Percentiles rank a stretch among this genome's conserved stretches.
phyloP scores from a whole-genome alignment of 1,284 basidiomycete genomes.

The Fomitopsis pinicola region DNA sequence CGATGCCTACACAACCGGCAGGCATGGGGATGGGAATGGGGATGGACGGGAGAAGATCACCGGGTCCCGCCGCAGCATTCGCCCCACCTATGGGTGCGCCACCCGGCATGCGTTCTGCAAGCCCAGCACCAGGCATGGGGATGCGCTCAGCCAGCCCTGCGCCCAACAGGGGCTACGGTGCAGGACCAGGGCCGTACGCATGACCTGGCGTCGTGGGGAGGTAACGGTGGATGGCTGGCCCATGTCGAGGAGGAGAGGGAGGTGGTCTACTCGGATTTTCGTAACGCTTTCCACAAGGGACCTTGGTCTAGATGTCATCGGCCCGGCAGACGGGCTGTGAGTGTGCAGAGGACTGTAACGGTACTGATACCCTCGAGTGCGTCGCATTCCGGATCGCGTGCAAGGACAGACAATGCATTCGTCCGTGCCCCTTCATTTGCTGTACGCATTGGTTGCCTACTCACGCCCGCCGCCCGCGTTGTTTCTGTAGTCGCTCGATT shows the following conservation, averaged over 20 bases:
- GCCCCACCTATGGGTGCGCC: conserved; percentile 19
- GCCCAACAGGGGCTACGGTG: conserved; percentile 33
- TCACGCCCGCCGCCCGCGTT: not conserved
- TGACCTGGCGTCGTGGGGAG: not conserved
- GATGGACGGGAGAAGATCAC: conserved; percentile 17
- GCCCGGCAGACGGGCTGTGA: not conserved
- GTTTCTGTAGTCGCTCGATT: not conserved
- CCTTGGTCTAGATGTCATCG: not conserved
- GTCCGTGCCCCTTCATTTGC: conserved; percentile 3
- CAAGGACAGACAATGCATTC: conserved; percentile 2
- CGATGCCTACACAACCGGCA: conserved; percentile 17
- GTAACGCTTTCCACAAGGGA: not conserved
- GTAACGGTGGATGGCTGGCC: conserved; percentile 8
- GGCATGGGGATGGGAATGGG: conserved; percentile 7
- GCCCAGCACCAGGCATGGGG: conserved; percentile 8
- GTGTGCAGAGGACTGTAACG: not conserved
- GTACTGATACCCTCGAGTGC: conserved; percentile 7
- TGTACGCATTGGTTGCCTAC: not conserved
- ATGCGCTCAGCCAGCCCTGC: conserved; percentile 37
- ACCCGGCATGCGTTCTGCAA: not conserved
- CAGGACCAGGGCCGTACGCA: conserved; percentile 9
- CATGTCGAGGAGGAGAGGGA: conserved; percentile 2
- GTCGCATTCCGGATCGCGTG: conserved; percentile 2
- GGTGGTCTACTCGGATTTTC: not conserved
- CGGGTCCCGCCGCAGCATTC: not conserved